Base-by-base conservation (phyloP, 2,329 filamentous ascomycete genomes). In the Ascosphaera apis region DNA sequence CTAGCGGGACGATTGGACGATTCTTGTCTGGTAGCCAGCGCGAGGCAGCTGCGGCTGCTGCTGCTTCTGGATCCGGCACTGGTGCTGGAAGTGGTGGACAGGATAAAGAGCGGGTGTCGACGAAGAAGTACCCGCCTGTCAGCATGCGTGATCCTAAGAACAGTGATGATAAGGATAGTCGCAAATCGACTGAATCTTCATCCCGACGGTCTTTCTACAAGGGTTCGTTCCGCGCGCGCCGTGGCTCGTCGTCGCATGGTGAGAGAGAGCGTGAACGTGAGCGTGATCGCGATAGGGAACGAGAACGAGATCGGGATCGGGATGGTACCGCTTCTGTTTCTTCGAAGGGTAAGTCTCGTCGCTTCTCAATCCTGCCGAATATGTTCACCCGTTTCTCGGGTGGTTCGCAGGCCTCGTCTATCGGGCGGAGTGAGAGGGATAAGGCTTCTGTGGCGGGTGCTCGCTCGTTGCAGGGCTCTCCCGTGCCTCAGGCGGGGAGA, bases 1-100 rank as follows among this genome's bases (percentile, higher is more conserved):
- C 74, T 44, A 78, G 76, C 11, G 88, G 81, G 6, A 65, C 88
- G 40, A 84, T 88, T 50, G 73, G 77, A 9, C 25, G 25, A 8
- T 13, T 28, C 25, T 28, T 28, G 25, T 28, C 25, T 28, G 25
- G 25, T 13, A 9, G 9, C 9, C 25, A 28, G 25, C 25, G 25
- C 25, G 25, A 28, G 25, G 13, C 25, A 13, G 25, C 25, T 13
- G 25, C 25, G 8, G 25, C 25, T 8, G 25, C 25, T 13, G 25
- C 25, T 13, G 8, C 25, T 28, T 8, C 25, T 13, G 8, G 9
- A 13, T 28, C 25, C 13, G 9, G 9, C 8, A 9, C 25, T 28
- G 25, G 8, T 13, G 25, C 9, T 28, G 25, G 25, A 8, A 28
- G 25, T 13, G 25, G 25, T 13, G 13, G 25, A 8, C 25, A 28